Base-by-base conservation (phyloP, 805 yeast species). In the Wickerhamomyces chaumierensis region DNA sequence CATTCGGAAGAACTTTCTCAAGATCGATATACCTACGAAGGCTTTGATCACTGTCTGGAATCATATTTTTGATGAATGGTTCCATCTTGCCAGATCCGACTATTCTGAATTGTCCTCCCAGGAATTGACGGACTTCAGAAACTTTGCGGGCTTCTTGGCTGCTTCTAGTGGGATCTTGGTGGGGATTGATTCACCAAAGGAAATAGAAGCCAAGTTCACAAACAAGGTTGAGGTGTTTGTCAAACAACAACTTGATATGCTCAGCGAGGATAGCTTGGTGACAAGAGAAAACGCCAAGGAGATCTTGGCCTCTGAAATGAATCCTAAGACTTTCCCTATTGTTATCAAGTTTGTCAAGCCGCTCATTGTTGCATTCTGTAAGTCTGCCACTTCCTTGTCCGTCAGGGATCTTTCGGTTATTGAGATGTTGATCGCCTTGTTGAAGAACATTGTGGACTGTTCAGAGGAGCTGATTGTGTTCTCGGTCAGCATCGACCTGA, bases 231-330 rank as follows among this genome's bases (percentile, higher is more conserved):
- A 68, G 14, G 63, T 58, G 18, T 77, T 77, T 42, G 65, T 74
- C 35, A 68, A 62, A 37, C 71, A 61, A 43, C 77, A 78, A 41
- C 61, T 75, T 36, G 55, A 56, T 4, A 58, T 75, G 52, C 55
- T 78, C 31, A 63, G 68, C 11, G 66, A 74, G 12, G 62, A 61
- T 19, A 73, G 67, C 49, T 60, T 71, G 41, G 68, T 73, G 5
- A 66, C 78, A 0, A 66, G 94, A 43, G 92, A 84, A 34, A 73
- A 76, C 33, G 71, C 84, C 2, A 74, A 79, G 43, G 94, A 84
- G 45, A 75, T 84, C 2, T 56, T 86, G 34, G 74, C 81, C 13
- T 60, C 69, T 23, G 88, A 81, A 41, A 57, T 78, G 35, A 78
- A 81, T 58, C 74, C 86, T 12, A 62, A 65, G 19, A 68, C 76